Conservation (phyloP, 2,329 filamentous ascomycete genomes). For the Sclerotinia borealis region DNA sequence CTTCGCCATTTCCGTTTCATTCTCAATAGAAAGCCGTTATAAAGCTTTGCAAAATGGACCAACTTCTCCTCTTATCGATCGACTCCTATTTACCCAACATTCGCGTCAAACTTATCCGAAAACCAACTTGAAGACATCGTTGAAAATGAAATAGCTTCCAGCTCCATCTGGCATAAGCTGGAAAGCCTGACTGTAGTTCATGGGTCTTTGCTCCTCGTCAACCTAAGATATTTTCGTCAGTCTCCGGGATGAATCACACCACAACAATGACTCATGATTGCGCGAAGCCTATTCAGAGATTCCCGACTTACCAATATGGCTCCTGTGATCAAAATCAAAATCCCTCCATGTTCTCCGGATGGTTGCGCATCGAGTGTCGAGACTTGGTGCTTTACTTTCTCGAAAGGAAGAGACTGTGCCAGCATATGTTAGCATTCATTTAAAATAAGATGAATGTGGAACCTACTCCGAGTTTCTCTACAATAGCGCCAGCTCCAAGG, state of each 20-base stretch:
- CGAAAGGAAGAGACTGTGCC: slow-evolving; percentile 66
- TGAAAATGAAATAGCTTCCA: slow-evolving; percentile 79
- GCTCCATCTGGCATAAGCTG: slow-evolving; percentile 64
- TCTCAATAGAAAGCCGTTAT: slow-evolving; percentile 22
- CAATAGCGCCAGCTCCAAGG: slow-evolving; percentile 59
- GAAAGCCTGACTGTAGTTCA: slow-evolving; percentile 90
- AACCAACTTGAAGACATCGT: slow-evolving; percentile 92
- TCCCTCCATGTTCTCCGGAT: slow-evolving; percentile 56
- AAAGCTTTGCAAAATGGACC: slow-evolving; percentile 21
- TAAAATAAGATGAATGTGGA: background rate
- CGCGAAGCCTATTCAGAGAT: background rate
- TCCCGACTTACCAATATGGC: slow-evolving; percentile 62
- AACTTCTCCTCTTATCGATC: slow-evolving; percentile 4
- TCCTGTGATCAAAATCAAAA: slow-evolving; percentile 85
- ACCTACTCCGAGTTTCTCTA: slow-evolving; percentile 74
- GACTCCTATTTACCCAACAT: slow-evolving; percentile 21
- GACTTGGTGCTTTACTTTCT: slow-evolving; percentile 73
- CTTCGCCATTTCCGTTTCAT: slow-evolving; percentile 15
- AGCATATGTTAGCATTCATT: slow-evolving; percentile 12
- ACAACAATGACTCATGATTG: slow-evolving; percentile 11
- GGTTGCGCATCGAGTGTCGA: slow-evolving; percentile 80
- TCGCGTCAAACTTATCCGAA: slow-evolving; percentile 41
- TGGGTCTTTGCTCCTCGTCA: slow-evolving; percentile 76
- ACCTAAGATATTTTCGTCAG: slow-evolving; percentile 49
- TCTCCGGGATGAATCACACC: background rate